Base-by-base conservation (phyloP, 805 yeast species). In the Isabelozyma gotoi region DNA sequence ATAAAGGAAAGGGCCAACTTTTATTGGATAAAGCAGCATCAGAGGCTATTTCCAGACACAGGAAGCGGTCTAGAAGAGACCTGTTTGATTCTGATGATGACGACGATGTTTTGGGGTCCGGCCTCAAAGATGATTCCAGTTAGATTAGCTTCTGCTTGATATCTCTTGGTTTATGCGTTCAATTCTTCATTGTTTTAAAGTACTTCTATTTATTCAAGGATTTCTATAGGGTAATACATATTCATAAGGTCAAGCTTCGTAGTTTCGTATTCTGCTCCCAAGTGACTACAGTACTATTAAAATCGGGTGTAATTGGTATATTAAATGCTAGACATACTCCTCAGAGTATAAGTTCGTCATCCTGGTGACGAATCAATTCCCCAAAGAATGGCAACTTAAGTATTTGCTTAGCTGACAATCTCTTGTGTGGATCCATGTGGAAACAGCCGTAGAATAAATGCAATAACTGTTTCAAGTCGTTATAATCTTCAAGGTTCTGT, bases 341-440 rank as follows among this genome's bases (percentile, higher is more conserved):
- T 24, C 29, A 24, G 29, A 47, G 42, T 17, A 36, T 36, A 36
- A 66, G 70, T 43, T 68, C 74, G 41, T 67, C 72, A 40, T 65
- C 67, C 38, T 52, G 59, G 7, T 51, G 43, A n/a, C 46, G 47
- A 18, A 41, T 44, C 37, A 72, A 56, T 50, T 78, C 80, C 45
- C 67, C 59, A 59, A 88, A 85, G 59, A 84, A 87, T 18, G 80
- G 78, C 63, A 78, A 71, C 39, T 73, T 68, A 47, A 84, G 61
- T 8, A 82, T 71, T 32, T 80, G 81, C 43, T 68, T 71, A 0
- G 89, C 86, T 5, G 78, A 66, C n/a, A 76, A 67, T 45, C 91
- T 62, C 45, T 76, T 76, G 35, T 61, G 57, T 5, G 83, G 82
- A 60, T 83, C 80, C 73, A 84, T 71, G 33, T 71, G 75, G 55